Percentiles rank a stretch among this genome's conserved stretches.
phyloP scores from a whole-genome alignment of 176 grass and related monocot genomes.

The Triticum dicoccoides region DNA sequence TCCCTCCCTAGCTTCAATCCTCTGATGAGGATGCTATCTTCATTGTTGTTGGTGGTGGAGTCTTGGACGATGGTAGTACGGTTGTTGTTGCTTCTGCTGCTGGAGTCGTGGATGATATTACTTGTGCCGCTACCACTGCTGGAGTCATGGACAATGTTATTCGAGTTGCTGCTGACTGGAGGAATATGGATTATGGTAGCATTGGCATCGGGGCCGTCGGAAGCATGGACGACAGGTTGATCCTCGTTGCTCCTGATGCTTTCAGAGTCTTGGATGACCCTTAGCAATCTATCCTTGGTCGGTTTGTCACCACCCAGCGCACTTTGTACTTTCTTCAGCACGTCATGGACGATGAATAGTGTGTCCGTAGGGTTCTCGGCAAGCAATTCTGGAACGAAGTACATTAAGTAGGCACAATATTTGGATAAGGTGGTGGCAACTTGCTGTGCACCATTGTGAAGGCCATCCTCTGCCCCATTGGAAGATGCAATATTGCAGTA shows the following conservation, averaged over 20 bases:
- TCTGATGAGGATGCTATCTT: no score
- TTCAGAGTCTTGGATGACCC: background rate
- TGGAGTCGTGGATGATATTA: background rate
- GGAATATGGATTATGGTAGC: background rate
- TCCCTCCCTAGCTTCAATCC: no score
- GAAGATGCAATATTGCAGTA: background rate
- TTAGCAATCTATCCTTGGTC: background rate
- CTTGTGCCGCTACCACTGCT: background rate
- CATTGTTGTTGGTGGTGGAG: accelerated
- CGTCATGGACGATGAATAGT: background rate
- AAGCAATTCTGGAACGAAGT: background rate
- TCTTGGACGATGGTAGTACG: no score
- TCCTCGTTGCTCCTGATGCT: background rate
- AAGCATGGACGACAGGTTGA: background rate
- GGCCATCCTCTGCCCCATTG: background rate
- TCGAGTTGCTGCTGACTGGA: no score
- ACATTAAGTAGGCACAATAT: background rate
- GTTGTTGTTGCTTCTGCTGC: background rate
- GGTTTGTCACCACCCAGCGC: background rate
- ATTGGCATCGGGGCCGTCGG: background rate
- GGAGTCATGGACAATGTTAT: background rate
- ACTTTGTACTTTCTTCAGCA: background rate
- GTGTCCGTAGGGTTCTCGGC: background rate
- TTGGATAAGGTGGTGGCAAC: background rate
- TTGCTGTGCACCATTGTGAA: background rate